phyloP scores from a whole-genome alignment of 129 eudicot species.

The Saussurea involucrata region DNA sequence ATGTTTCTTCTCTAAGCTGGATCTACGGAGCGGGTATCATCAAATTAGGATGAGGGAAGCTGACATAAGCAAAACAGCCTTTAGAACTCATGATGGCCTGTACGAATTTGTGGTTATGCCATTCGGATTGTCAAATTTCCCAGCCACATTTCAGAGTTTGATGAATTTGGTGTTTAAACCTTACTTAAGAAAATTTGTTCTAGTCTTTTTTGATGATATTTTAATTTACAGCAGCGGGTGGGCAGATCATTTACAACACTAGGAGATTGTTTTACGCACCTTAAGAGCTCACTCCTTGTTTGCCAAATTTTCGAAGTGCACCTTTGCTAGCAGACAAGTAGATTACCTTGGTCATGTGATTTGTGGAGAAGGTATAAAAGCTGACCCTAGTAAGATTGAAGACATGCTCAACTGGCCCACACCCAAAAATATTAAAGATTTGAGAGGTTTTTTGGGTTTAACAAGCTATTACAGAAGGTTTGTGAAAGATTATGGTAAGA shows the following conservation, averaged over 20 bases:
- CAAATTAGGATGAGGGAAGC: too few species aligned
- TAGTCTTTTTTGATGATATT: not conserved
- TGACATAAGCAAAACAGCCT: too few species aligned
- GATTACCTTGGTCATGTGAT: not conserved
- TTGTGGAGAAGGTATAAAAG: not conserved
- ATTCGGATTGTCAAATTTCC: not conserved
- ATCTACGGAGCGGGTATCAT: not conserved
- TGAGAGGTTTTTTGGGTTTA: not conserved
- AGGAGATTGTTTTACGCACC: not conserved
- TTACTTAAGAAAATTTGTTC: not conserved
- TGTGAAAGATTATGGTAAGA: not conserved
- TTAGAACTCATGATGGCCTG: not conserved
- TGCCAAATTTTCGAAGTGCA: not conserved
- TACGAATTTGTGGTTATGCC: not conserved
- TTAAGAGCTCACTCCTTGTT: not conserved
- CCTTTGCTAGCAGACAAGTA: not conserved
- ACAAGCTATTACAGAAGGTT: not conserved
- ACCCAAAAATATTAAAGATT: not conserved
- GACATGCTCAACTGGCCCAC: not conserved
- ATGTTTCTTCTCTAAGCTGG: not conserved
- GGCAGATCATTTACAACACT: not conserved
- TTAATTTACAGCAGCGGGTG: not conserved
- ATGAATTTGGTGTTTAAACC: not conserved
- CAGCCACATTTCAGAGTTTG: not conserved
- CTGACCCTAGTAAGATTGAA: not conserved